These are phyloP conservation scores for Neurospora tetrasperma DNA, from an alignment of 495 filamentous ascomycete genomes.

Conservation along the genomic window DNA sequence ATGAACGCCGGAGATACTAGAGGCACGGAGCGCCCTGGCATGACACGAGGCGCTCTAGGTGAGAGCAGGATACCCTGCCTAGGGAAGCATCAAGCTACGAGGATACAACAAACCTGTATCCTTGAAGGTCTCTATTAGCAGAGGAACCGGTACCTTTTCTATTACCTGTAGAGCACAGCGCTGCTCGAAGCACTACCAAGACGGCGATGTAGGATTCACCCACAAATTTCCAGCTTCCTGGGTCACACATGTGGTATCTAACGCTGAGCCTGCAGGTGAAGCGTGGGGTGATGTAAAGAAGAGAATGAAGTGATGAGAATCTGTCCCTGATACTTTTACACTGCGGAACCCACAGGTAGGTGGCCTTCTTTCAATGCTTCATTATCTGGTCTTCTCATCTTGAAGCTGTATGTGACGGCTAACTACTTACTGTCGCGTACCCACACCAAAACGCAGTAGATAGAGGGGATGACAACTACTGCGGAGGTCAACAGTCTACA, in stretches of 20 bases:
- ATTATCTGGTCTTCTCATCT: neutral
- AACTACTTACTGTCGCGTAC: neutral
- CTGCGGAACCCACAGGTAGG: neutral
- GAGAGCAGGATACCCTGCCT: neutral
- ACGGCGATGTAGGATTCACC: neutral
- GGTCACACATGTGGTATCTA: neutral
- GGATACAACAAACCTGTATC: neutral
- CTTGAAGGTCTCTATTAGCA: neutral
- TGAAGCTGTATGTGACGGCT: neutral
- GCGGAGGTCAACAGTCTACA: neutral
- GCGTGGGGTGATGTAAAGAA: neutral
- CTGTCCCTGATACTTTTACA: neutral
- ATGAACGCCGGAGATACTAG: neutral
- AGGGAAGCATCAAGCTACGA: neutral
- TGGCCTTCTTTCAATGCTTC: neutral
- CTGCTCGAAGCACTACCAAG: neutral
- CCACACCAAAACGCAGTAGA: neutral
- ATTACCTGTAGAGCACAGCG: neutral
- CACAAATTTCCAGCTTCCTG: neutral
- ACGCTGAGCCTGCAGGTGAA: neutral
- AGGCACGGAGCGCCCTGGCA: neutral
- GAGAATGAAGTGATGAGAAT: neutral
- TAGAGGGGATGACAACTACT: neutral
- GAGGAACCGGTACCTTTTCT: neutral
- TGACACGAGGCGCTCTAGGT: neutral